Percentiles rank a stretch among this genome's conserved stretches.
Conservation (phyloP, 129 eudicot species). For the Centaurea solstitialis region DNA sequence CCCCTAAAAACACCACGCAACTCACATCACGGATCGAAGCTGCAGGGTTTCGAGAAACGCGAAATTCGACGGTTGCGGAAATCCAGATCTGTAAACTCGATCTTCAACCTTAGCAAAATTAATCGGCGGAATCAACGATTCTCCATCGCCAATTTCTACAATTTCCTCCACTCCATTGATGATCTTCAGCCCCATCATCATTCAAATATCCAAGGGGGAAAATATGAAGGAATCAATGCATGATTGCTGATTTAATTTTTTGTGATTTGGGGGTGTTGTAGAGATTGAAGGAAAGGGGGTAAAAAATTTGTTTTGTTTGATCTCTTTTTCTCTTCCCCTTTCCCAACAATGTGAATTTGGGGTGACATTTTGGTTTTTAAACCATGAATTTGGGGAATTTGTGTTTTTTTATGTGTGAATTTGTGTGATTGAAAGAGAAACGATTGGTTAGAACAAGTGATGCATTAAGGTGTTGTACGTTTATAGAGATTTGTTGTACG, state of each 20-base stretch:
- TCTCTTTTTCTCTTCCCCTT: background rate
- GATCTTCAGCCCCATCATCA: slow-evolving; percentile 25
- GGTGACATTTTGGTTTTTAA: background rate
- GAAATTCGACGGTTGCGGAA: slow-evolving; percentile 55
- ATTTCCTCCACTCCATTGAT: slow-evolving; percentile 24
- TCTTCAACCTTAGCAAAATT: slow-evolving; percentile 63
- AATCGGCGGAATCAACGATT: slow-evolving; percentile 36
- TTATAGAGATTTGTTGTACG: background rate
- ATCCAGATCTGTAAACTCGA: slow-evolving; percentile 60
- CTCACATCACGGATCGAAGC: slow-evolving; percentile 58
- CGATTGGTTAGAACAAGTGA: slow-evolving; percentile 14
- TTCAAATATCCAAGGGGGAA: slow-evolving; percentile 5
- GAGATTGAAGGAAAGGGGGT: slow-evolving; percentile 28
- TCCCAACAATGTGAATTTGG: slow-evolving; percentile 22
- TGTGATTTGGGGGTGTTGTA: slow-evolving; percentile 27
- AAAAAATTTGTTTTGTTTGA: too few species aligned
- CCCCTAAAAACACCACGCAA: background rate
- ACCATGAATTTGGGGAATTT: background rate
- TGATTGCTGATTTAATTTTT: slow-evolving; percentile 1
- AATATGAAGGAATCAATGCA: slow-evolving; percentile 28
- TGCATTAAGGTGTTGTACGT: slow-evolving; percentile 16
- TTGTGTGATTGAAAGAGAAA: slow-evolving; percentile 18
- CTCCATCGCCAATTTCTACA: slow-evolving; percentile 17
- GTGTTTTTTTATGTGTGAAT: background rate
- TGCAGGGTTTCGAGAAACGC: slow-evolving; percentile 49